Conservation (phyloP, 305 asterid species). For the Coffea humblotiana region DNA sequence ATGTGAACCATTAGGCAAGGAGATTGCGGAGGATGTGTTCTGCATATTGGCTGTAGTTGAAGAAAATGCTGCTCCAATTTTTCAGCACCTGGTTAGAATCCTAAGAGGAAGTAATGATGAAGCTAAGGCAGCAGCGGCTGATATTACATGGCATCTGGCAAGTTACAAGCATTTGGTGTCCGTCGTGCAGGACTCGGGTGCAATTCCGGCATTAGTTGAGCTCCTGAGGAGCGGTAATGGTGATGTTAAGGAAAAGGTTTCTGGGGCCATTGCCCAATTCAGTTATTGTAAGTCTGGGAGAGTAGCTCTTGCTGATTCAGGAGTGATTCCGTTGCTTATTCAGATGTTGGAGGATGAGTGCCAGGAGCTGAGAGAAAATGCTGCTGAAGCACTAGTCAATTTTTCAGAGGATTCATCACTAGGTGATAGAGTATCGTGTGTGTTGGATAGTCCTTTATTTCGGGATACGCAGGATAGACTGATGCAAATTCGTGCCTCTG, state of each 20-base stretch:
- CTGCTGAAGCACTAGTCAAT: constrained; percentile 53
- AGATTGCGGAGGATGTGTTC: constrained; percentile 57
- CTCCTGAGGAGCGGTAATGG: constrained; percentile 34
- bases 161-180: constrained; percentile 39
- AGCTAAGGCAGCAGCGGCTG: constrained; percentile 60
- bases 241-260: constrained; percentile 47
- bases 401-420: constrained; percentile 43
- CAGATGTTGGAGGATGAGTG: constrained; percentile 40
- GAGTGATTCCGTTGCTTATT: constrained; percentile 46
- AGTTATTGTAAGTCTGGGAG: constrained; percentile 37
- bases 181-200: constrained; percentile 43
- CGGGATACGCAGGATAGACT: constrained; percentile 39
- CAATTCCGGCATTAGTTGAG: constrained; percentile 37
- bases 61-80: constrained; percentile 46
- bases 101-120: constrained; percentile 35
- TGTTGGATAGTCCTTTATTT: constrained; percentile 38
- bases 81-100: constrained; percentile 44
- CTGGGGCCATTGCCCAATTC: constrained; percentile 55
- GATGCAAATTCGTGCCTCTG: constrained; percentile 36
- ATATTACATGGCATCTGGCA: constrained; percentile 49
- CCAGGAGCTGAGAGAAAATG: constrained; percentile 47
- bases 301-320: constrained; percentile 44
- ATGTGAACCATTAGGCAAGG: constrained; percentile 40
- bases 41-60: constrained; percentile 50
- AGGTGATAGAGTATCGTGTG: constrained; percentile 34